phyloP scores from a whole-genome alignment of 768 basidiomycete genomes.

The Kwoniella pini region DNA sequence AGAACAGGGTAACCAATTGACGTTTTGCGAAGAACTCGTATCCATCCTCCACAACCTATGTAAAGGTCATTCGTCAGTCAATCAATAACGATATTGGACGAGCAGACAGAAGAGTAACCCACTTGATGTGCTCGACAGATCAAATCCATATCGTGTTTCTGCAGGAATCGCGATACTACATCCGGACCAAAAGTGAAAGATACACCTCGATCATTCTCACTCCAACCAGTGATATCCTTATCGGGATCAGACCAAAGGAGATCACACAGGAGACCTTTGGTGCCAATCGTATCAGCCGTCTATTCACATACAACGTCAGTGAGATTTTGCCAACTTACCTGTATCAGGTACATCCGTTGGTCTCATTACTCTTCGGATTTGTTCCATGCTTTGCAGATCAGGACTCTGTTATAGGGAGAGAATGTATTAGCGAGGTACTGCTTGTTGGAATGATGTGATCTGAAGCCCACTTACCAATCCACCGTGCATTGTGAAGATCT shows the following conservation, averaged over 20 bases:
- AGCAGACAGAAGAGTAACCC: slow-evolving; percentile 54
- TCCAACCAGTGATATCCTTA: slow-evolving; percentile 99
- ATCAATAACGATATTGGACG: too few relatives aligned
- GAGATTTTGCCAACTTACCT: slow-evolving; percentile 61
- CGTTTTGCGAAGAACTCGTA: slow-evolving; percentile 99
- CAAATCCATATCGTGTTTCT: slow-evolving; percentile 99
- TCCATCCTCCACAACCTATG: slow-evolving; percentile 97
- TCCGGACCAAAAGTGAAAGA: slow-evolving; percentile 99
- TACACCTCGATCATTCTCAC: slow-evolving; percentile 97
- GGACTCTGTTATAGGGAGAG: slow-evolving; percentile 64
- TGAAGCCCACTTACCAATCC: slow-evolving; percentile 61
- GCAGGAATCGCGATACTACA: slow-evolving; percentile 95
- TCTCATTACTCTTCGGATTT: slow-evolving; percentile 98
- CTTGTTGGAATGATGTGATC: background rate
- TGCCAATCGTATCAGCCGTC: background rate
- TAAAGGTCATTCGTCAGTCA: too few relatives aligned
- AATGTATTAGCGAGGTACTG: slow-evolving; percentile 2
- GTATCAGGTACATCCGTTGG: slow-evolving; percentile 99
- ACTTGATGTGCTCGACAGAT: slow-evolving; percentile 98
- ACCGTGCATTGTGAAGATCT: slow-evolving; percentile 99
- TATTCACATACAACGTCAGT: background rate
- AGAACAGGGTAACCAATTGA: slow-evolving; percentile 94
- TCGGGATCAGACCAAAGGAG: slow-evolving; percentile 98
- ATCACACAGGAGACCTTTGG: slow-evolving; percentile 84
- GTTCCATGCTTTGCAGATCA: slow-evolving; percentile 98